Conservation (phyloP, 2,329 filamentous ascomycete species). For the Thielaviopsis musarum region DNA sequence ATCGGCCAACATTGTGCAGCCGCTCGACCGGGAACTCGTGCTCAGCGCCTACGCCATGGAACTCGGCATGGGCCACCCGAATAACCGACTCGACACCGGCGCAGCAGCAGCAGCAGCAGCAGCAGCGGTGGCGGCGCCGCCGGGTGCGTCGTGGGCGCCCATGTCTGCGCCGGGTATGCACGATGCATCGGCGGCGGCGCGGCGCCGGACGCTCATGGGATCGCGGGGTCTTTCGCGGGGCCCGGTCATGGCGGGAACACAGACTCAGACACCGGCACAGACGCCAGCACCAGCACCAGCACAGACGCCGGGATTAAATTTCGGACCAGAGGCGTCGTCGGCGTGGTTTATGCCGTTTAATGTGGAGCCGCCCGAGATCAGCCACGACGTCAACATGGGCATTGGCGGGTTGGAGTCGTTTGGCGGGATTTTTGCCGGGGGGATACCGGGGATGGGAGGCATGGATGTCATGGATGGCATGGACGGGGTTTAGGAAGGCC, state of each 20-base stretch:
- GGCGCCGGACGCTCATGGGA: background rate
- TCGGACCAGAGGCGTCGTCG: slow-evolving; percentile 34
- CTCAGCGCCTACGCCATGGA: slow-evolving; percentile 53
- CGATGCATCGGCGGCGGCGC: background rate
- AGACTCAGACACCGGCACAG: background rate
- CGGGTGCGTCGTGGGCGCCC: background rate
- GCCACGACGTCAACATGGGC: slow-evolving; percentile 28
- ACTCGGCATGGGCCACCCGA: slow-evolving; percentile 22
- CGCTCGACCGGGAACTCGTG: slow-evolving; percentile 60
- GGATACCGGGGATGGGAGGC: slow-evolving; percentile 22
- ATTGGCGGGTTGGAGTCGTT: slow-evolving; percentile 31
- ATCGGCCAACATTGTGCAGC: slow-evolving; percentile 39
- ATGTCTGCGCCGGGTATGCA: background rate
- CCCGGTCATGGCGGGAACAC: background rate
- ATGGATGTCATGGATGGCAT: slow-evolving; percentile 19
- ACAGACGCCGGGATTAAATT: slow-evolving; percentile 1
- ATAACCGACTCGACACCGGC: slow-evolving; percentile 23
- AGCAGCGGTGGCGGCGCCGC: background rate
- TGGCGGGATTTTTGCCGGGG: slow-evolving; percentile 29
- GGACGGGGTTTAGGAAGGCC: background rate
- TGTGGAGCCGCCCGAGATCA: slow-evolving; percentile 55
- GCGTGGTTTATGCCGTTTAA: slow-evolving; percentile 94
- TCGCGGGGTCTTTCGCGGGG: background rate
- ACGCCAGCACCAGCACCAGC: background rate
- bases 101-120: background rate